Evolutionary conservation across 2,329 filamentous ascomycete genomes (phyloP), one percentile per base, ranked within the genome.

Genomic region (Fusarium concolor): DNA sequence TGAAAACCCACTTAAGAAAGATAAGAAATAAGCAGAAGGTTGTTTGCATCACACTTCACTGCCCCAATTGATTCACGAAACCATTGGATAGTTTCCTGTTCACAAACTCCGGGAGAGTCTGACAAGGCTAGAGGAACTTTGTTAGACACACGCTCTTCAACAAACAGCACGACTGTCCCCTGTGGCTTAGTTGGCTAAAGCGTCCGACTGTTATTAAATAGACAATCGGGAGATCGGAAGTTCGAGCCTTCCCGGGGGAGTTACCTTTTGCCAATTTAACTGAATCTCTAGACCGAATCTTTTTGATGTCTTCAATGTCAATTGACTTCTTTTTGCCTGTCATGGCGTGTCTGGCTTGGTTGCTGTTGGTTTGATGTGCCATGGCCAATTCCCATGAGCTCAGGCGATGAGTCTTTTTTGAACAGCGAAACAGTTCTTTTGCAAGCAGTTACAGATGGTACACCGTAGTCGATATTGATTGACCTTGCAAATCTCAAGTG

Each of bases 231-330:
- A 74, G 71, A 73, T 74, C 71, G 70, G 67, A 71, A 74, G 71
- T 74, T 74, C 71, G 71, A 74, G 63, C 71, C 71, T 74, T 74
- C 65, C 71, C 71, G 71, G 71, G 71, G 71, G 71, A 74, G 65
- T 61, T 61, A 29, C 28, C 37, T 68, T 59, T 58, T 66, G 66
- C 18, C 4, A 5, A 1, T 18, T 20, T 0, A 2, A 26, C 22
- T 24, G 22, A 24, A 24, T 24, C 22, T 24, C n/a, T n/a, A n/a
- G n/a, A n/a, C n/a, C 28, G 9, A 7, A 10, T 2, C 18, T 26
- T 50, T 26, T 44, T 38, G 6, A 10, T n/a, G 3, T 12, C 3
- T 11, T 17, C 6, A 20, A 22, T 17, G 11, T 14, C 12, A 2
- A 2, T 22, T 11, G 4, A 31, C 12, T 2, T 12, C 2, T 37